These are phyloP conservation scores for Penicillium sp. DNA, from an alignment of 2,329 filamentous ascomycete species.

Conservation along the genomic window DNA sequence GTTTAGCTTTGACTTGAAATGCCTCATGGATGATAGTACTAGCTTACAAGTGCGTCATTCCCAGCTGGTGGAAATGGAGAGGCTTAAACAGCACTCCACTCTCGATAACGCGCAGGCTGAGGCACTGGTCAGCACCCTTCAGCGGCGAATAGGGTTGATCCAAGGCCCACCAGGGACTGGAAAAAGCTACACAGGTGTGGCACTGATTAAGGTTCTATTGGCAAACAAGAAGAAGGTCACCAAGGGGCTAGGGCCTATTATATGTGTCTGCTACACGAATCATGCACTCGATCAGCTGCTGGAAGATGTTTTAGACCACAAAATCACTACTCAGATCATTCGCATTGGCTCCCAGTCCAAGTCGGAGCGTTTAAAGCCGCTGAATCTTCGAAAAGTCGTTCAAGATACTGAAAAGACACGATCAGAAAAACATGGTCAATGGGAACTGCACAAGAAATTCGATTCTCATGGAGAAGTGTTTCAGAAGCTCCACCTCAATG, in stretches of 20 bases:
- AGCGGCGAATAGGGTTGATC: conserved; percentile 22
- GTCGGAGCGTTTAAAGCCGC: conserved; percentile 50
- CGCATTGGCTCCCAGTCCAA: conserved; percentile 63
- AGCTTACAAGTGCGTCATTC: conserved; percentile 1
- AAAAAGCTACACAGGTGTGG: conserved; percentile 29
- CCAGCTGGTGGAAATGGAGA: conserved; percentile 17
- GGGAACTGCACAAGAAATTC: conserved; percentile 9
- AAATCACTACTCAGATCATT: conserved; percentile 49
- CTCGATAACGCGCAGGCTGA: conserved; percentile 23
- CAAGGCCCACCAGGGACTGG: conserved; percentile 33
- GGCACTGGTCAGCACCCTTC: conserved; percentile 19
- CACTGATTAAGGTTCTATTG: conserved; percentile 29
- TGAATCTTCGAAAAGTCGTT: conserved; percentile 50
- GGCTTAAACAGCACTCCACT: conserved; percentile 15
- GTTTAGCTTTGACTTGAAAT: conserved; percentile 49
- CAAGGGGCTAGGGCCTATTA: conserved; percentile 44
- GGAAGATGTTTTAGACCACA: conserved; percentile 53
- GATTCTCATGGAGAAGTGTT: conserved; percentile 15
- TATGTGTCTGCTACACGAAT: conserved; percentile 54
- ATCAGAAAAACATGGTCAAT: conserved; percentile 27
- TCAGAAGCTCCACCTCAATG: conserved; percentile 8
- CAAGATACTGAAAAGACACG: conserved; percentile 37
- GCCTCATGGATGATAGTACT: conserved; percentile 20
- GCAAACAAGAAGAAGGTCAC: conserved; percentile 26
- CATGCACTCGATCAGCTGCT: conserved; percentile 61